These are phyloP conservation scores for Russula brevipes DNA, from an alignment of 768 basidiomycete genomes.

Conservation along the genomic window DNA sequence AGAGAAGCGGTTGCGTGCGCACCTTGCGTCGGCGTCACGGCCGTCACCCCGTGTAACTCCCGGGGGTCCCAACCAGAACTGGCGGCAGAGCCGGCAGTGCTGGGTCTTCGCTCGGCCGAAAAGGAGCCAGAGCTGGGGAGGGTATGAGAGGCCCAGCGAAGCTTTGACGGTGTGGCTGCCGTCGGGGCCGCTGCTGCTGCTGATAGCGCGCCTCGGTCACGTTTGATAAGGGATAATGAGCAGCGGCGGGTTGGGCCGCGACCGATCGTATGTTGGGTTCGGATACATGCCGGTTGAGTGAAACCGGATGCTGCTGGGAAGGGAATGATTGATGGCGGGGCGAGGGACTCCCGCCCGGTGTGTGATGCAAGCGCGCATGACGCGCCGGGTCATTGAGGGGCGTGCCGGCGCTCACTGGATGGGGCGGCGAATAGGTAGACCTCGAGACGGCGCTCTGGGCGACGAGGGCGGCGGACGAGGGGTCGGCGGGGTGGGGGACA, in stretches of 20 bases:
- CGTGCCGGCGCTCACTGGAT: neutral
- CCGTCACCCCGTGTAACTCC: slow-evolving; percentile 10
- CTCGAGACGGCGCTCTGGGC: neutral
- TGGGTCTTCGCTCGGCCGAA: slow-evolving; percentile 18
- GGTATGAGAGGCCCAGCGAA: slow-evolving; percentile 7
- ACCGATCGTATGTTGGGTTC: slow-evolving; percentile 20
- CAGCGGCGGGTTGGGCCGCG: neutral
- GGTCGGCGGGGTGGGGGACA: slow-evolving; percentile 10
- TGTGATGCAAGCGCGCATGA: slow-evolving; percentile 18
- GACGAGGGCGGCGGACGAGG: neutral
- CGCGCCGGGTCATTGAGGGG: slow-evolving; percentile 9
- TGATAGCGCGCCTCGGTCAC: slow-evolving; percentile 11
- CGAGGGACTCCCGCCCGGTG: slow-evolving; percentile 8
- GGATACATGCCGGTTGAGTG: slow-evolving; percentile 14
- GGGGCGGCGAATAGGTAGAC: slow-evolving; percentile 5
- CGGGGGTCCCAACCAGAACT: slow-evolving; percentile 21
- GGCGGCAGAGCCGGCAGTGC: slow-evolving; percentile 21
- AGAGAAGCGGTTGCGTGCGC: neutral
- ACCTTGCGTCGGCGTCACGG: slow-evolving; percentile 10
- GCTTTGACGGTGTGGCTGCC: slow-evolving; percentile 5
- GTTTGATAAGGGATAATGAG: slow-evolving; percentile 5
- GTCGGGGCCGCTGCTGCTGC: neutral
- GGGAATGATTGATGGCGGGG: slow-evolving; percentile 6
- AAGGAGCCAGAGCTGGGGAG: slow-evolving; percentile 14
- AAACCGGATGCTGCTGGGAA: slow-evolving; percentile 4